Evolutionary conservation across 164 flowering plant genomes (phyloP).

Genomic region (Stephania yunnanensis): DNA sequence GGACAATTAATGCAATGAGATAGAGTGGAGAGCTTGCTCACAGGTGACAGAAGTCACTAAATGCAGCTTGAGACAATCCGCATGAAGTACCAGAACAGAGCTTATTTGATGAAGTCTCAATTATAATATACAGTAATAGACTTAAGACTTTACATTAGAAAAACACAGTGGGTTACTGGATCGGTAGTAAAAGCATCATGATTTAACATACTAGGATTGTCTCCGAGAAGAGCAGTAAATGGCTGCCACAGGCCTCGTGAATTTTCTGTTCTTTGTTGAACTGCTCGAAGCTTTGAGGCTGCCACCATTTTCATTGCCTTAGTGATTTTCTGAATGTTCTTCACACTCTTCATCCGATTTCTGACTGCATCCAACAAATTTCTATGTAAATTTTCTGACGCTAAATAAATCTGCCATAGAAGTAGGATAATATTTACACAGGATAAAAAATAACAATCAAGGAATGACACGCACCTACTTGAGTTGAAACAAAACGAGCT

Average conservation of each 20-base stretch:
- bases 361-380: conserved; percentile 51
- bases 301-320: conserved; percentile 99
- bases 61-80: background rate
- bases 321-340: conserved; percentile 92
- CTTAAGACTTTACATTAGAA: background rate
- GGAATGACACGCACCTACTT: conserved; percentile 52
- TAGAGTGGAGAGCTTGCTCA: too few relatives aligned
- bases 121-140: background rate
- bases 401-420: background rate
- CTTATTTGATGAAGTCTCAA: background rate
- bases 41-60: too few relatives aligned
- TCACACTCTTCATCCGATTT: conserved; percentile 97
- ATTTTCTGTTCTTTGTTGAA: conserved; percentile 84
- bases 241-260: conserved; percentile 99
- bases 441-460: conserved; percentile 2
- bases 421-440: background rate
- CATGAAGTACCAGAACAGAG: background rate
- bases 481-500: conserved; percentile 78
- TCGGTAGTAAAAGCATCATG: background rate
- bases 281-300: conserved; percentile 85
- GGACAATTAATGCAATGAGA: background rate
- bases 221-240: conserved; percentile 94
- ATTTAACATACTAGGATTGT: conserved; percentile 64
- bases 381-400: background rate
- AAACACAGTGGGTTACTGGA: too few relatives aligned